phyloP scores from a whole-genome alignment of 441 rosid genomes.

The Pelargonium myrrhifolium region DNA sequence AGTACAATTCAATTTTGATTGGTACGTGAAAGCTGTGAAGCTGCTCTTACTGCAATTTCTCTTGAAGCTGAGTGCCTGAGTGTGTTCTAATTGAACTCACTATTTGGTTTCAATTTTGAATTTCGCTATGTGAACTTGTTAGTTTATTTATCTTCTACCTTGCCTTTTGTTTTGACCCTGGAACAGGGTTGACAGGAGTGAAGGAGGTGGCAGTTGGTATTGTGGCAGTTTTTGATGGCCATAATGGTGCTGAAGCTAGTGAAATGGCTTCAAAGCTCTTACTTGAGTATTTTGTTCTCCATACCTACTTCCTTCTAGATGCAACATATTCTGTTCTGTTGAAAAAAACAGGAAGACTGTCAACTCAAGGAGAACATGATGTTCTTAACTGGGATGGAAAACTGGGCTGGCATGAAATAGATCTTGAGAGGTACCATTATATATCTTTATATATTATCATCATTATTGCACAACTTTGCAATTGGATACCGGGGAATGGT shows the following conservation, averaged over 20 bases:
- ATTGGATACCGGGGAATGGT: not conserved
- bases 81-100: too few relatives aligned
- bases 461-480: slow-evolving; percentile 1
- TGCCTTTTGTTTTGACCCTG: slow-evolving; percentile 14
- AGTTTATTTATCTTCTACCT: too few relatives aligned
- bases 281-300: slow-evolving; percentile 81
- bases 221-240: slow-evolving; percentile 89
- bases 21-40: too few relatives aligned
- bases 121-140: too few relatives aligned
- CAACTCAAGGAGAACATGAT: slow-evolving; percentile 35
- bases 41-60: too few relatives aligned
- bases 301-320: slow-evolving; percentile 82
- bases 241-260: slow-evolving; percentile 96
- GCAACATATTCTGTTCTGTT: slow-evolving; percentile 51
- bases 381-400: slow-evolving; percentile 39
- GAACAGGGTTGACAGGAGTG: slow-evolving; percentile 57
- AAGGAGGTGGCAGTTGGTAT: slow-evolving; percentile 66
- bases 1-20: too few relatives aligned
- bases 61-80: too few relatives aligned
- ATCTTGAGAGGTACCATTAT: slow-evolving; percentile 43
- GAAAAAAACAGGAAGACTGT: slow-evolving; percentile 43
- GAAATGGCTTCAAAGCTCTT: slow-evolving; percentile 89
- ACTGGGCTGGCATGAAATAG: slow-evolving; percentile 36
- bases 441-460: not conserved
- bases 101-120: too few relatives aligned